Evolutionary conservation across 305 asterid species (phyloP), one percentile per base, ranked within the genome.

Genomic region (Ilex paraguariensis): DNA sequence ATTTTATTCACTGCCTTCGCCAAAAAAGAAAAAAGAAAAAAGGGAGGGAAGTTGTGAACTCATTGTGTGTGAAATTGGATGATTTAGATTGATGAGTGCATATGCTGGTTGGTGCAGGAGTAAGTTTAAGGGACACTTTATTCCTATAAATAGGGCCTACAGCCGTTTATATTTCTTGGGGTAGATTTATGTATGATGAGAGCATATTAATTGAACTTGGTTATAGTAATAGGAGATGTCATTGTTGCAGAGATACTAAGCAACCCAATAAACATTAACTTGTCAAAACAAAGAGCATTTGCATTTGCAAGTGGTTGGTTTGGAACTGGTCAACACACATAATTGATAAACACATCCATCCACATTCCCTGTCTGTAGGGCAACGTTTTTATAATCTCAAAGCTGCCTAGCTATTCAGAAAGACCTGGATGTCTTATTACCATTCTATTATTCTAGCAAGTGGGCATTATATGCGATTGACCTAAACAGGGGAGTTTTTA

Each of bases 191-290:
- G 31, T 59, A 31, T 70, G 67, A 56, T 59, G 66, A 62, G 56
- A 70, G 79, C 82, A 59, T 73, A 65, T 75, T 70, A 54, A 70
- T 76, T 77, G 80, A 80, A 77, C 64, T 63, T 62, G 56, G 57
- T 61, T 63, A 67, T 57, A 67, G 62, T 63, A 73, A 66, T 70
- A 10, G 61, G 60, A 66, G 72, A 74, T 64, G 88, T 83, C 87
- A 10, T 70, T 79, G 89, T 86, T 89, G 95, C 91, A 80, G 65
- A 68, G 75, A 79, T 70, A 70, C 73, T 73, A 86, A 84, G 88
- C 93, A 84, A 81, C 78, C 81, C 32, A 39, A 14, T 45, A 40
- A 31, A 54, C 57, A 68, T 63, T 61, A n/a, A 63, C 64, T 72
- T 75, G 78, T 66, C 68, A 65, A 63, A 63, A 75, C 76, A 73